Conservation (phyloP, 2,329 filamentous ascomycete genomes). For the Phyllosticta capitalensis region DNA sequence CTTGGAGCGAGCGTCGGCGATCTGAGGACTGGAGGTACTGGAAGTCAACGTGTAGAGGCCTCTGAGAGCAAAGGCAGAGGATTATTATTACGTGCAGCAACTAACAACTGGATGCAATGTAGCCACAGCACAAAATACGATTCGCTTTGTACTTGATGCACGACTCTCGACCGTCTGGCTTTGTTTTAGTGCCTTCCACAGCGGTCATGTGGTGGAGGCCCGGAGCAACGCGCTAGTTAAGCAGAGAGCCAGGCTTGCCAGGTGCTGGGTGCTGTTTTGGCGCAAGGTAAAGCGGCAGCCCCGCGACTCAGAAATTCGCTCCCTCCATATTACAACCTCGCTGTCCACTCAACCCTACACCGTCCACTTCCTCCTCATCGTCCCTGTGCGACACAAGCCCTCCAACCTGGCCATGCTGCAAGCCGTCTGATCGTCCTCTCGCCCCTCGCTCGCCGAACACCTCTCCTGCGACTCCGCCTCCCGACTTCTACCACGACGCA, state of each 20-base stretch:
- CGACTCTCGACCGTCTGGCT: neutral
- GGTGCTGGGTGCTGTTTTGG: neutral
- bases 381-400: neutral
- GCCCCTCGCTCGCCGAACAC: neutral
- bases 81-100: no score
- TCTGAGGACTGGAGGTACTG: neutral
- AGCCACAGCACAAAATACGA: neutral
- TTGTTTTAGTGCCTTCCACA: neutral
- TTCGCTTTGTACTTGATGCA: neutral
- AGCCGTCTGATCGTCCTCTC: neutral
- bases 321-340: neutral
- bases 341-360: neutral
- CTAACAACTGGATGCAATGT: neutral
- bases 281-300: neutral
- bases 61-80: no score
- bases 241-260: neutral
- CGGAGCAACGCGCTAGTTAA: neutral
- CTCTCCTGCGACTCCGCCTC: neutral
- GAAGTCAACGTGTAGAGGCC: no score
- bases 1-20: neutral
- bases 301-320: neutral
- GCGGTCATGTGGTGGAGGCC: neutral
- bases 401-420: neutral
- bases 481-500: neutral
- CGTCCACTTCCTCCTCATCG: neutral